These are phyloP conservation scores for Tuber borchii DNA, from an alignment of 495 filamentous ascomycete species.

Conservation along the genomic window DNA sequence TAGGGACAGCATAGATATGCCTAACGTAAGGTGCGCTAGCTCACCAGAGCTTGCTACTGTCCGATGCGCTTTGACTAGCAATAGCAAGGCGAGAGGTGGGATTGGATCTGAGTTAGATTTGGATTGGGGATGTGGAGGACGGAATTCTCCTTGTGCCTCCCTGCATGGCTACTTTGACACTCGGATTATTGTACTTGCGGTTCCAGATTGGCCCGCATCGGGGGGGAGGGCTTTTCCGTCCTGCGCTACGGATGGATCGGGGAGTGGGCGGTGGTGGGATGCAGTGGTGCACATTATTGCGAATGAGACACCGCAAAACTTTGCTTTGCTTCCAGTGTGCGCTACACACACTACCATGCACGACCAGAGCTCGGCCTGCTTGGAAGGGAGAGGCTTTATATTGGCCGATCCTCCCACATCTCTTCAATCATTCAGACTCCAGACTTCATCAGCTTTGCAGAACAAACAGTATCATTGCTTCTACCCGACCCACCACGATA, in stretches of 20 bases:
- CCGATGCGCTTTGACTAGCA: not conserved
- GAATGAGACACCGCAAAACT: not conserved
- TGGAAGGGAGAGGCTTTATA: not conserved
- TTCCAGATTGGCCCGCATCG: not conserved
- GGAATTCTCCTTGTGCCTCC: not conserved
- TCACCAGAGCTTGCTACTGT: not conserved
- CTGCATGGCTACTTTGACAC: not conserved
- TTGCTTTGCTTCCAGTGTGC: not conserved
- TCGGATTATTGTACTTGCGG: not conserved
- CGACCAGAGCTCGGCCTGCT: not conserved
- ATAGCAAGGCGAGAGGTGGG: not conserved
- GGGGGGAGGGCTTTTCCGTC: slow-evolving; percentile 1
- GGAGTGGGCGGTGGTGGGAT: not conserved
- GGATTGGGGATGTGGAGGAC: not conserved
- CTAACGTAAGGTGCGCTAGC: not conserved
- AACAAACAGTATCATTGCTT: not conserved
- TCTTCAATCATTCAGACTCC: not conserved
- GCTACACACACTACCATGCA: not conserved
- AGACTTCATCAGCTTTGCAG: not conserved
- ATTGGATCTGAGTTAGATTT: not conserved
- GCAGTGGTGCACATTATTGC: not conserved
- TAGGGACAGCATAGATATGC: not conserved
- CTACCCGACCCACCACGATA: not conserved
- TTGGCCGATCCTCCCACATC: not conserved
- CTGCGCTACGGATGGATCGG: not conserved